Evolutionary conservation across 345 rosid species (phyloP), one percentile per base, ranked within the genome.

Genomic region (thale cress (Arabidopsis thaliana)): DNA sequence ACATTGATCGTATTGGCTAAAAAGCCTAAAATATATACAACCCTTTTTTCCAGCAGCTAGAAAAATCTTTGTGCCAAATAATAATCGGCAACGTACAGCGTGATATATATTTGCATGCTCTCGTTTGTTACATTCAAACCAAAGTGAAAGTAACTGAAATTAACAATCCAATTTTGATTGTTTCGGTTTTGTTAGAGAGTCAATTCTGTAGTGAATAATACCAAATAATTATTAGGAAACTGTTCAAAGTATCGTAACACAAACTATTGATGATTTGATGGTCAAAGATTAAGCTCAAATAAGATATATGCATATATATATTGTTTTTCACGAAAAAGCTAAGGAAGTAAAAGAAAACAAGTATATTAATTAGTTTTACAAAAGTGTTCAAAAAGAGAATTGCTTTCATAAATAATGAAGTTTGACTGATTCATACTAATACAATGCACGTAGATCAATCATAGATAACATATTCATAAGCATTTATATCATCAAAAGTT

Each of bases 401-500:
- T 16, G 57, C 70, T 76, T 76, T 76, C 36, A 37, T 25, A 55
- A 69, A 69, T 62, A 63, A 30, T 56, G 71, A 63, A 45, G 66
- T 77, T 77, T 77, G 80, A 77, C 80, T 77, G 52, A 70, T 37
- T 20, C 37, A 76, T 28, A 53, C 42, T 55, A 44, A 70, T 77
- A 44, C 65, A 77, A 30, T 70, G 71, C 75, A 77, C 75, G 59
- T 69, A 52, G 59, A 45, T 55, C 59, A 69, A 63, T 76, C 75
- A 69, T 63, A 76, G 8, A 53, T 68, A 33, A 56, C 51, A 69
- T 38, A 69, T 69, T 53, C 51, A 55, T 62, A 61, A 69, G 32
- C 42, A 69, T 44, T 62, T 53, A 5, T 45, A 56, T 56, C 30
- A 55, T 64, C 66, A 55, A 70, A 70, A 63, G 14, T 38, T 22